Evolutionary conservation across 139 green algal species (phyloP), one percentile per base, ranked within the genome.

Genomic region (Chlorella sp.): DNA sequence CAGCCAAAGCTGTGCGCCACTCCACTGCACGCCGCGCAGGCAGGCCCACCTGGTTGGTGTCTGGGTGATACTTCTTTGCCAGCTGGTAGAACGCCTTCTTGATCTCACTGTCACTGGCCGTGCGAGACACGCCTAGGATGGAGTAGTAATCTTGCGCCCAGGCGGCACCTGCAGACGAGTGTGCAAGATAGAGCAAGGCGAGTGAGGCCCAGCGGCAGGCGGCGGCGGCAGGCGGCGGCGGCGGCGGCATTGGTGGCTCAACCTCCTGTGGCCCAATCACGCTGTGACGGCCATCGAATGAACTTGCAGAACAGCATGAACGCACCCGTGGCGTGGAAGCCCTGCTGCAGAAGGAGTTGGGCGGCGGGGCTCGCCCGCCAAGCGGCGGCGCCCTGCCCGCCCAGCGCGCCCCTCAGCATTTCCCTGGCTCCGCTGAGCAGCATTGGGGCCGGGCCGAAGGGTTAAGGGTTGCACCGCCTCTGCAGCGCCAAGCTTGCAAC

Each of bases 11-110:
- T 68, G 17, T 19, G 60, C 30, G 60, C n/a, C 17, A 68, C 22
- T n/a, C 17, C 20, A 6, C 60, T 34, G 20, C 13, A 24, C 68
- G 34, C 30, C 8, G 68, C 68, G 9, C 68, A 75, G 68, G 34
- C 68, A 19, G 68, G 34, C 58, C 22, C 32, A 95, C 95, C 92
- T 97, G 95, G 88, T 98, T 98, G 24, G 94, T 96, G 81, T 98
- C 96, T 51, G 96, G 96, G 85, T 98, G 96, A 81, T 96, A 97
- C 89, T 98, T 87, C 85, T 98, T 98, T 4, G 96, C 96, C 24
- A 96, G 89, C 82, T 94, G 86, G 85, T 98, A 98, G 85, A 96
- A 98, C 0, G 94, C 88, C 76, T 95, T 95, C 87, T 98, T 98
- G 76, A 98, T 95, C 1, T 98, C 95, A 40, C 92, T 85, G 14